Conservation (phyloP, 352 stramenopile genomes). For the Phytophthora lateralis region DNA sequence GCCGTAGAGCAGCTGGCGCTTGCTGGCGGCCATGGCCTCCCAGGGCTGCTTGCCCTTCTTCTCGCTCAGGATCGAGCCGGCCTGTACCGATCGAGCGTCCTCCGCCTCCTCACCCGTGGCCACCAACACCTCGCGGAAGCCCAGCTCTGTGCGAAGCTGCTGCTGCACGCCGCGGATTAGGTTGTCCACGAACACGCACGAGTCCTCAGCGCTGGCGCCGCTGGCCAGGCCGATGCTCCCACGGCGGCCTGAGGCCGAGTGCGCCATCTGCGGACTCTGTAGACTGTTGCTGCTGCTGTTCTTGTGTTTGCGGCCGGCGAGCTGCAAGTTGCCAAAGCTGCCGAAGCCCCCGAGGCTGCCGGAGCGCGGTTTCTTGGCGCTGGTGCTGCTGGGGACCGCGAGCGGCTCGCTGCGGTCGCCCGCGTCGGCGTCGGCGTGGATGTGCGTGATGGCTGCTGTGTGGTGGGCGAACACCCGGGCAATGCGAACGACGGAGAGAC, state of each 20-base stretch:
- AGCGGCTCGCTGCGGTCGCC: constrained; percentile 27
- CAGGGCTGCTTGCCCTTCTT: constrained; percentile 23
- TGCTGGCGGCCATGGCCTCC: constrained; percentile 34
- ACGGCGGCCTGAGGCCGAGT: constrained; percentile 12
- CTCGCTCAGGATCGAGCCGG: constrained; percentile 21
- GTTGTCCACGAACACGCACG: constrained; percentile 61
- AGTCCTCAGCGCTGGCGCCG: constrained; percentile 56
- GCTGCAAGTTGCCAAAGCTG: constrained; percentile 32
- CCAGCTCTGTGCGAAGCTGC: constrained; percentile 62
- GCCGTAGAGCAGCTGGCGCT: constrained; percentile 34
- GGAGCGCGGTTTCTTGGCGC: constrained; percentile 20
- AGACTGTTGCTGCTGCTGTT: constrained; percentile 18
- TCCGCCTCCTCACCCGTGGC: constrained; percentile 53
- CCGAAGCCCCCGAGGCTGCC: constrained; percentile 23
- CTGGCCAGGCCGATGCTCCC: constrained; percentile 27
- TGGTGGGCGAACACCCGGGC: not conserved
- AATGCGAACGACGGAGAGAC: constrained; percentile 24
- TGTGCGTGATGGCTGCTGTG: constrained; percentile 26
- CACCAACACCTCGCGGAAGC: constrained; percentile 71
- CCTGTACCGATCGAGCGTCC: constrained; percentile 21
- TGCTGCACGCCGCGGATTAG: constrained; percentile 70
- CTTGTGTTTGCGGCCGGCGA: constrained; percentile 25
- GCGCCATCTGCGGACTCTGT: constrained; percentile 27
- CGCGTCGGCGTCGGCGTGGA: constrained; percentile 3
- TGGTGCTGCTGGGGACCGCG: constrained; percentile 10